A percentile compares a stretch with the other conserved stretches of the same genome.
These are phyloP conservation scores for Massarina eburnea DNA, from an alignment of 2,329 filamentous ascomycete genomes.

Conservation along the genomic window DNA sequence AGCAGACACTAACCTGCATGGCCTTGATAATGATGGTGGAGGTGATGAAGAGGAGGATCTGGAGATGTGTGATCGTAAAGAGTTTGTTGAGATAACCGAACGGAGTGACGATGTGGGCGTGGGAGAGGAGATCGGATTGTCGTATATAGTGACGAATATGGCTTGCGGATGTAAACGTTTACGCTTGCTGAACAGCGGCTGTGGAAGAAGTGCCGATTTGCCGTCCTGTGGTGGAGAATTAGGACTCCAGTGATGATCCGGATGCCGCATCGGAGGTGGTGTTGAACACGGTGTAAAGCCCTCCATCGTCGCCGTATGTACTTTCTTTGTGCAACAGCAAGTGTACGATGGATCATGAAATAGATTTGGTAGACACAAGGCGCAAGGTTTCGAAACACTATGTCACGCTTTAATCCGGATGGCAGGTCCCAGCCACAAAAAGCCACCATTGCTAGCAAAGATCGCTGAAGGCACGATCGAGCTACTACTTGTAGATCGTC, in stretches of 20 bases:
- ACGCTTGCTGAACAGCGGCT: slow-evolving; percentile 29
- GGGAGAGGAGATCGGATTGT: slow-evolving; percentile 14
- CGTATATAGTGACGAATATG: slow-evolving; percentile 22
- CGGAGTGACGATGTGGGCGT: slow-evolving; percentile 14
- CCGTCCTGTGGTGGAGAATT: slow-evolving; percentile 12
- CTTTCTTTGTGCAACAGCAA: no score
- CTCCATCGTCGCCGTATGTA: not conserved
- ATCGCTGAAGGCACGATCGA: no score
- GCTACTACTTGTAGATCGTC: no score
- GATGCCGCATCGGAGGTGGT: slow-evolving; percentile 6
- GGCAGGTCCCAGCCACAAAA: no score
- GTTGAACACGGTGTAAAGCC: slow-evolving; percentile 1
- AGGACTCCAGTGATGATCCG: not conserved
- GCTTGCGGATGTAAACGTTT: slow-evolving; percentile 18
- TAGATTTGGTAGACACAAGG: no score
- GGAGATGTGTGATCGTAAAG: slow-evolving; percentile 16
- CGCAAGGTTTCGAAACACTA: no score
- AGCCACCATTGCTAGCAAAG: no score
- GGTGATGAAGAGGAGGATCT: slow-evolving; percentile 17
- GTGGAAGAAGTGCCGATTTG: slow-evolving; percentile 19
- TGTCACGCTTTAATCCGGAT: no score
- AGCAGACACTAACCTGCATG: not conserved
- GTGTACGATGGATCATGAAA: no score
- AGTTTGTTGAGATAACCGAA: slow-evolving; percentile 11
- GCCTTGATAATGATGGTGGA: slow-evolving; percentile 13